phyloP scores from a whole-genome alignment of 768 basidiomycete genomes.

The Lyophyllum decastes region DNA sequence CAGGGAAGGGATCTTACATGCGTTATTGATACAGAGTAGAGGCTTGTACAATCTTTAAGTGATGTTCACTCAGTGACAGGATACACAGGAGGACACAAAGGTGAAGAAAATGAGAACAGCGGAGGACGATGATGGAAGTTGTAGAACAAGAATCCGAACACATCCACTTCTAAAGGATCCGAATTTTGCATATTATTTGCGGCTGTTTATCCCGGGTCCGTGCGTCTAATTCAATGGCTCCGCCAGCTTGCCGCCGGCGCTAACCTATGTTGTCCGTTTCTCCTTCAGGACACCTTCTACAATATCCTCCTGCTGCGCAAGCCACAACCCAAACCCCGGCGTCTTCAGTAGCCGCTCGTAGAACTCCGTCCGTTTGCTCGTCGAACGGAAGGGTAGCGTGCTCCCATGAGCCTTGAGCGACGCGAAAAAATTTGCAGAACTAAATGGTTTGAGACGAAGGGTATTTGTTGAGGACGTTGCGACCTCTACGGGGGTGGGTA shows the following conservation, averaged over 20 bases:
- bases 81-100: constrained; percentile 24
- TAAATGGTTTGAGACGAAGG: constrained; percentile 70
- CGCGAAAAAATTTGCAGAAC: constrained; percentile 63
- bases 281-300: constrained; percentile 56
- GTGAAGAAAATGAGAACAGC: constrained; percentile 11
- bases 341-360: constrained; percentile 78
- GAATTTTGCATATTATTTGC: constrained; percentile 18
- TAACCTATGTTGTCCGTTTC: constrained; percentile 9
- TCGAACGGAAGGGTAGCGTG: constrained; percentile 73
- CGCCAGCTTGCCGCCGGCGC: background rate
- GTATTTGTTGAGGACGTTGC: constrained; percentile 30
- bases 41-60: constrained; percentile 23
- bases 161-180: background rate
- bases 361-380: constrained; percentile 66
- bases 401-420: constrained; percentile 73
- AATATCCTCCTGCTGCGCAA: constrained; percentile 74
- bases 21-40: constrained; percentile 23
- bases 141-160: constrained; percentile 4
- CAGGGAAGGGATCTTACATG: constrained; percentile 26
- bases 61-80: constrained; percentile 5
- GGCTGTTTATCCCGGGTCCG: constrained; percentile 20
- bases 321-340: constrained; percentile 79
- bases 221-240: constrained; percentile 11
- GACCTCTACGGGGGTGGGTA: constrained; percentile 67
- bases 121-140: constrained; percentile 9